These are phyloP conservation scores for Rhinocladiella mackenziei DNA, from an alignment of 2,329 filamentous ascomycete genomes.

Conservation along the genomic window DNA sequence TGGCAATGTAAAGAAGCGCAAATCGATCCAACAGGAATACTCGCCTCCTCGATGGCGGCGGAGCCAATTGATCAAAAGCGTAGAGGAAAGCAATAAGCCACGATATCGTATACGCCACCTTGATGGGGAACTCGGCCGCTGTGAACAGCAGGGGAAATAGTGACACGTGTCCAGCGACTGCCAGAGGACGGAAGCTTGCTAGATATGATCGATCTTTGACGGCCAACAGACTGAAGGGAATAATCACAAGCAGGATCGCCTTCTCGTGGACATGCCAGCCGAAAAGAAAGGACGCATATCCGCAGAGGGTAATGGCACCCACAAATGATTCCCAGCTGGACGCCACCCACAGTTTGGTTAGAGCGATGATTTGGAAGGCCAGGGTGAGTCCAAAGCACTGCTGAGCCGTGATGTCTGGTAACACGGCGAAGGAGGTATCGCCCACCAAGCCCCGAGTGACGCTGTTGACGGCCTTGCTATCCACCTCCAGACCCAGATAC, in stretches of 20 bases:
- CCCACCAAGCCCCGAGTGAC: slow-evolving; percentile 91
- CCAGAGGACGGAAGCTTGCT: slow-evolving; percentile 84
- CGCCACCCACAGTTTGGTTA: slow-evolving; percentile 74
- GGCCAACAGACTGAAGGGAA: slow-evolving; percentile 90
- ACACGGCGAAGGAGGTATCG: slow-evolving; percentile 87
- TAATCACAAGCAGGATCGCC: slow-evolving; percentile 86
- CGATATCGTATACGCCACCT: slow-evolving; percentile 85
- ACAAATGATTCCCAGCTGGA: slow-evolving; percentile 88
- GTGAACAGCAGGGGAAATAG: slow-evolving; percentile 93
- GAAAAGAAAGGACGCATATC: slow-evolving; percentile 93
- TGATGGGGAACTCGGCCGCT: slow-evolving; percentile 85
- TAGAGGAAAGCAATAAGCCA: slow-evolving; percentile 86
- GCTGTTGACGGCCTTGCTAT: slow-evolving; percentile 72
- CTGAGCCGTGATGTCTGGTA: slow-evolving; percentile 78
- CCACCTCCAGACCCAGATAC: slow-evolving; percentile 68
- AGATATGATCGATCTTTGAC: slow-evolving; percentile 86
- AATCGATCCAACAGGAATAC: slow-evolving; percentile 91
- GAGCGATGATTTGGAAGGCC: slow-evolving; percentile 70
- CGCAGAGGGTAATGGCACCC: slow-evolving; percentile 83
- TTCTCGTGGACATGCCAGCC: slow-evolving; percentile 99
- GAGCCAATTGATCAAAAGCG: slow-evolving; percentile 80
- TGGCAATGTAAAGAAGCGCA: slow-evolving; percentile 79
- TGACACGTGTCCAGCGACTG: slow-evolving; percentile 90
- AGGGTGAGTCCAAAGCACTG: slow-evolving; percentile 80
- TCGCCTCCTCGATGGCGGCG: slow-evolving; percentile 71